Conservation (phyloP, 2,329 filamentous ascomycete species). For the Fusarium albosuccineum region DNA sequence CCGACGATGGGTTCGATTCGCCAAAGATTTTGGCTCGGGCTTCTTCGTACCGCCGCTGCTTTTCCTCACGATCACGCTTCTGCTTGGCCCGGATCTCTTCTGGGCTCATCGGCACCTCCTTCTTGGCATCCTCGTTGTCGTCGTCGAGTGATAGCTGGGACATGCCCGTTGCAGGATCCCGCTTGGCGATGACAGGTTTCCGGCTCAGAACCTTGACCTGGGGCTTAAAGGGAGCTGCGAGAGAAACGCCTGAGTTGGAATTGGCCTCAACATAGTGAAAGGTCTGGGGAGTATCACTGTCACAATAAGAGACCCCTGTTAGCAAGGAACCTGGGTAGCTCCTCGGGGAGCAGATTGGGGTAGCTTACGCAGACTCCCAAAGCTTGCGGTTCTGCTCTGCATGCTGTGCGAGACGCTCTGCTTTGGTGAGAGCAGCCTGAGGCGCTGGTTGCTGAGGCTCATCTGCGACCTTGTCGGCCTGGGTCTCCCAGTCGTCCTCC, state of each 20-base stretch:
- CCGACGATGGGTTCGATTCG: constrained; percentile 65
- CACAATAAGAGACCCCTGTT: constrained; percentile 7
- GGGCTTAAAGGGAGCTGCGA: constrained; percentile 78
- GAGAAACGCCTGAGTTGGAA: constrained; percentile 65
- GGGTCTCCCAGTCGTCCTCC: constrained; percentile 90
- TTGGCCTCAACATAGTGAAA: constrained; percentile 80
- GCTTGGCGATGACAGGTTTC: constrained; percentile 76
- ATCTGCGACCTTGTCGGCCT: constrained; percentile 72
- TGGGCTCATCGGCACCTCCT: constrained; percentile 73
- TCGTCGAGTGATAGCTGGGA: constrained; percentile 60
- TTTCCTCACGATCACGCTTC: constrained; percentile 85
- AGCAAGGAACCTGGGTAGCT: constrained; percentile 16
- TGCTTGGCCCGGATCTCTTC: constrained; percentile 85
- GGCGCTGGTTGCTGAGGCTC: constrained; percentile 51
- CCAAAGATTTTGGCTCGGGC: constrained; percentile 90
- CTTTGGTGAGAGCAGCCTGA: constrained; percentile 70
- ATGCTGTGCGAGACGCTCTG: constrained; percentile 84
- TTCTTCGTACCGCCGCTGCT: constrained; percentile 91
- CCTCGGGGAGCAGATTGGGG: neutral
- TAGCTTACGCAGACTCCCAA: constrained; percentile 86
- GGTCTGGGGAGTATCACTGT: constrained; percentile 79
- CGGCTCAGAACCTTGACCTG: constrained; percentile 87
- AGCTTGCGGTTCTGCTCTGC: constrained; percentile 85
- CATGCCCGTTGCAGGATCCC: constrained; percentile 65
- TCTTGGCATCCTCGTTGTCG: constrained; percentile 72